Base-by-base conservation (phyloP, 208 protist species). In the Borovskyia barvae region DNA sequence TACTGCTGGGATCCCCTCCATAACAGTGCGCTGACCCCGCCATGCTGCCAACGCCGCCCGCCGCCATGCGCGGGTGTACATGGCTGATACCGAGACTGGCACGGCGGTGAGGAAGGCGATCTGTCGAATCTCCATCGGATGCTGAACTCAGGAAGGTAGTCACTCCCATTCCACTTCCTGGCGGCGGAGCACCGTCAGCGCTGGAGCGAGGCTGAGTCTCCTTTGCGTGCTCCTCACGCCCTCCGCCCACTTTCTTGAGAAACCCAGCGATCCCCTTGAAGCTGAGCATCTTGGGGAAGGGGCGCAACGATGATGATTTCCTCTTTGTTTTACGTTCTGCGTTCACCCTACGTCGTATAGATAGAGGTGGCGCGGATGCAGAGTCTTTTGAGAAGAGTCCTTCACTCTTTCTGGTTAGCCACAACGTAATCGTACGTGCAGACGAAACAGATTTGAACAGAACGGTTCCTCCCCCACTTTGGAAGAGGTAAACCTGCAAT, bases 191-290 rank as follows among this genome's bases (percentile, higher is more conserved):
- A 17, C 46, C 33, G 11, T 47, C 39, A 22, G 32, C 24, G 12
- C 50, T 51, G 4, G 15, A 24, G 42, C 14, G 41, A 25, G 45
- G 56, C 9, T 37, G 46, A 14, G 11, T 29, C 5, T 66, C 54
- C 51, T 37, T 65, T 35, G 39, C n/a, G 29, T 48, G 11, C 9
- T 64, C 64, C 5, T 69, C 61, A 29, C 58, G 54, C 2, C 53
- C 58, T 20, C 48, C 62, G 36, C 77, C 70, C 14, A 82, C 79
- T 26, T 72, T 78, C 56, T 80, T 81, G 19, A 86, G 63, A 65
- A 82, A 86, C 17, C 53, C 60, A 0, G 74, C 62, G 36, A 86
- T 82, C 15, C 70, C 71, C 32, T 69, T 68, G 46, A 88, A 88
- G 49, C 74, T 82, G 14, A 88, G 43, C 81, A 88, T 88, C 20